A percentile compares a stretch with the other conserved stretches of the same genome.
These are phyloP conservation scores for Microbotryomycetes sp. DNA, from an alignment of 1,284 basidiomycete species.

Conservation along the genomic window DNA sequence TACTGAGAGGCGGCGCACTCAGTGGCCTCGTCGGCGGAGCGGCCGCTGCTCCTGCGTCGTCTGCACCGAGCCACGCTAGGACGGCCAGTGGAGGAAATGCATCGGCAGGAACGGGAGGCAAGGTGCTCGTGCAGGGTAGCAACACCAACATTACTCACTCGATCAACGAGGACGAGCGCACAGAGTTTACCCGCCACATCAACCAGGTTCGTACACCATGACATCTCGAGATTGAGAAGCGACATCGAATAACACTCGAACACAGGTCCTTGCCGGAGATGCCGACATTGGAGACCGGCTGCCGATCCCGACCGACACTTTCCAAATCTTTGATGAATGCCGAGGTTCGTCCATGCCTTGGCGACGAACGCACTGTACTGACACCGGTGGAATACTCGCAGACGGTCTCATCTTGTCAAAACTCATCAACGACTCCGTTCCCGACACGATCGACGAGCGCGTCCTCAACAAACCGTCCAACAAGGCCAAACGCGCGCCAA, in stretches of 20 bases:
- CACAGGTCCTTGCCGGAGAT: conserved; percentile 82
- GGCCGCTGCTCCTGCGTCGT: not conserved
- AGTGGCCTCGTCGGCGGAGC: conserved; percentile 14
- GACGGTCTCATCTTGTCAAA: conserved; percentile 96
- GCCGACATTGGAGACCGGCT: conserved; percentile 71
- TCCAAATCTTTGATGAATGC: conserved; percentile 98
- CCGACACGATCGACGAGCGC: conserved; percentile 97
- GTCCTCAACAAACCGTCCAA: conserved; percentile 83
- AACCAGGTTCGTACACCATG: conserved; percentile 57
- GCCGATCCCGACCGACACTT: conserved; percentile 93
- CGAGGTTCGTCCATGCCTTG: conserved; percentile 46
- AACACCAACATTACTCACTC: conserved; percentile 96
- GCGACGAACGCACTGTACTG: not conserved
- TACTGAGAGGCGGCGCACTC: conserved; percentile 40
- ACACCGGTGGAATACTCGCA: conserved; percentile 14
- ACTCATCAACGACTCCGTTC: conserved; percentile 97
- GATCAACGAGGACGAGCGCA: conserved; percentile 93
- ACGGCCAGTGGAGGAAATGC: conserved; percentile 1
- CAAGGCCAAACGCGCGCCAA: conserved; percentile 45
- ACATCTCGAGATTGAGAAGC: not conserved
- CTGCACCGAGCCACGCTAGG: not conserved
- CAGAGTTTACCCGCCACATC: conserved; percentile 96
- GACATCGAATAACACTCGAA: not conserved
- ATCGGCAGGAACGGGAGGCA: conserved; percentile 52
- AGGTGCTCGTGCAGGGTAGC: conserved; percentile 88